Evolutionary conservation across 1,284 basidiomycete species (phyloP).

Genomic region (Crepidotus sp.): DNA sequence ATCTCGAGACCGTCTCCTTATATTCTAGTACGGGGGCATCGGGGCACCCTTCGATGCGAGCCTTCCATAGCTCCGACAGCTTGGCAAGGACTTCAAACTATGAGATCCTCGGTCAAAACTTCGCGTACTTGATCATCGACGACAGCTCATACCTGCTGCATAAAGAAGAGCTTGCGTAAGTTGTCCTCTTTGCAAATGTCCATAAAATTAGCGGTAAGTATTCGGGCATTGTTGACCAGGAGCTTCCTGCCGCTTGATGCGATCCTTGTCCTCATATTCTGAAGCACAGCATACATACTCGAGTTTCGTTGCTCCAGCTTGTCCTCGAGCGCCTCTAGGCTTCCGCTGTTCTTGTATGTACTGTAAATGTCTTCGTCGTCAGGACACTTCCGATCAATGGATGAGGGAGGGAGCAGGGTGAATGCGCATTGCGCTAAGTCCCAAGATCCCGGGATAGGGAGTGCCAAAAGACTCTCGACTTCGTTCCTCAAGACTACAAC

Average conservation of each 20-base stretch:
- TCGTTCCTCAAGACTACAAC: constrained; percentile 37
- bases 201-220: constrained; percentile 34
- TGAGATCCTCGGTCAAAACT: not conserved
- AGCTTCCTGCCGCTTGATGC: constrained; percentile 22
- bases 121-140: no score
- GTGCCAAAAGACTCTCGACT: constrained; percentile 34
- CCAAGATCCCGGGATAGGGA: constrained; percentile 42
- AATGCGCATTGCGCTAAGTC: constrained; percentile 33
- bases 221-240: constrained; percentile 35
- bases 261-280: constrained; percentile 25
- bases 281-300: constrained; percentile 28
- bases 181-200: constrained; percentile 35
- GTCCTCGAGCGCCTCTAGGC: constrained; percentile 19
- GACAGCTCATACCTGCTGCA: constrained; percentile 42
- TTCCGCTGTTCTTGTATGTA: constrained; percentile 22
- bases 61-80: constrained; percentile 38
- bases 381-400: constrained; percentile 22
- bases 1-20: constrained; percentile 21
- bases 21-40: constrained; percentile 39
- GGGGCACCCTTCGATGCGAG: constrained; percentile 38
- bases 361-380: constrained; percentile 32
- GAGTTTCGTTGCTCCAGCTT: constrained; percentile 28
- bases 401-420: constrained; percentile 21
- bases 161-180: constrained; percentile 40
- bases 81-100: constrained; percentile 41